phyloP scores from a whole-genome alignment of 78 protist species.

The Emiliania huxleyi region DNA sequence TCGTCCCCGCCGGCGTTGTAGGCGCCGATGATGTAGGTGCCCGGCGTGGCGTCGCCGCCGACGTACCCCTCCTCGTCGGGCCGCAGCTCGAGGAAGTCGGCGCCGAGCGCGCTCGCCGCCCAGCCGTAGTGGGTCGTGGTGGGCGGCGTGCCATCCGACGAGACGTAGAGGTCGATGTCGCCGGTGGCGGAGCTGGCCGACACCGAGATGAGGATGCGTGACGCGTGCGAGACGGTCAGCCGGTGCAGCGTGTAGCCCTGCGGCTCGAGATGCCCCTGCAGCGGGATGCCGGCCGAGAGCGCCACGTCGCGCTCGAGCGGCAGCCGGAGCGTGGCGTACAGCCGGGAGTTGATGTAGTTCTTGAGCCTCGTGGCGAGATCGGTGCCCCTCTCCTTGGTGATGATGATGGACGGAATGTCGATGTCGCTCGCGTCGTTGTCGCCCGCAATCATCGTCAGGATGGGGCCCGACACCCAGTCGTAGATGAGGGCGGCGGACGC shows the following conservation, averaged over 20 bases:
- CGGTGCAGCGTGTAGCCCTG: not conserved
- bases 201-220: not conserved
- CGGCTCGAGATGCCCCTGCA: not conserved
- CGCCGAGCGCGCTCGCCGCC: not conserved
- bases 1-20: not conserved
- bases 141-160: not conserved
- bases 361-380: not conserved
- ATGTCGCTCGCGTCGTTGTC: not conserved
- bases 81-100: not conserved
- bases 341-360: too few relatives aligned
- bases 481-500: not conserved
- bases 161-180: not conserved
- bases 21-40: not conserved
- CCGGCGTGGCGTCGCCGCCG: not conserved
- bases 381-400: not conserved
- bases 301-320: not conserved
- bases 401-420: not conserved
- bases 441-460: not conserved
- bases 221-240: not conserved
- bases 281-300: not conserved
- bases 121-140: not conserved
- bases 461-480: not conserved
- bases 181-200: not conserved
- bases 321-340: too few relatives aligned
- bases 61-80: not conserved